Conservation (phyloP, 1,139 yeast genomes). For the Saccharomyces uvarum region DNA sequence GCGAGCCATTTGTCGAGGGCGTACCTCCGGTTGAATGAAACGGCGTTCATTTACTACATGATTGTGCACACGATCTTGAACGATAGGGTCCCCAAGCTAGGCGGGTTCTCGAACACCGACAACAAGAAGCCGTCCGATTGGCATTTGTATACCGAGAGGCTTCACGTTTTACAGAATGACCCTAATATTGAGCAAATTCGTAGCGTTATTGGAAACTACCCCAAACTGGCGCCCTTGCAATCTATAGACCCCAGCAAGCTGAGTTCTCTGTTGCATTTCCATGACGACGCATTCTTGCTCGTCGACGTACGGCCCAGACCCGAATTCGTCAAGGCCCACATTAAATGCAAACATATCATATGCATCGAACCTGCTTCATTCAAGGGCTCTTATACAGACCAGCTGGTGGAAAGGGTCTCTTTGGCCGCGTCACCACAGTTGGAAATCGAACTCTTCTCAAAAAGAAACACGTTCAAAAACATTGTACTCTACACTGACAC, state of each 20-base stretch:
- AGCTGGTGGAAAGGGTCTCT: constrained; percentile 51
- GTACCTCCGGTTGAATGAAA: constrained; percentile 19
- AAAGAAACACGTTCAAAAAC: constrained; percentile 48
- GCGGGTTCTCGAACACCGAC: not conserved
- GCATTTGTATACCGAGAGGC: not conserved
- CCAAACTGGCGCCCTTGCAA: not conserved
- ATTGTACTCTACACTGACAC: constrained; percentile 55
- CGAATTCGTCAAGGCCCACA: constrained; percentile 53
- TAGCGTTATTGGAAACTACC: not conserved
- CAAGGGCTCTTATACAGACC: constrained; percentile 42
- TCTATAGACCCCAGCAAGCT: not conserved
- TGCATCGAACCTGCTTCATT: constrained; percentile 63
- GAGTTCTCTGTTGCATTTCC: not conserved
- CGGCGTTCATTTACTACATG: constrained; percentile 27
- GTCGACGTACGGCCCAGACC: constrained; percentile 58
- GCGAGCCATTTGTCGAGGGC: constrained; percentile 3
- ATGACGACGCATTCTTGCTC: constrained; percentile 35
- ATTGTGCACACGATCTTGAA: constrained; percentile 20
- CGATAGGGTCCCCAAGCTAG: constrained; percentile 15
- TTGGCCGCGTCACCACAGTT: constrained; percentile 43
- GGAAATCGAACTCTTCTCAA: constrained; percentile 45
- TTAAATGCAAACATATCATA: constrained; percentile 43
- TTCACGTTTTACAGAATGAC: not conserved
- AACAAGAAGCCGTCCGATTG: not conserved
- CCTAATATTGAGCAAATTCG: not conserved